Percentiles rank a stretch among this genome's conserved stretches.
Evolutionary conservation across 169 alveolate species (phyloP).

Genomic region (Plasmodium yoelii): DNA sequence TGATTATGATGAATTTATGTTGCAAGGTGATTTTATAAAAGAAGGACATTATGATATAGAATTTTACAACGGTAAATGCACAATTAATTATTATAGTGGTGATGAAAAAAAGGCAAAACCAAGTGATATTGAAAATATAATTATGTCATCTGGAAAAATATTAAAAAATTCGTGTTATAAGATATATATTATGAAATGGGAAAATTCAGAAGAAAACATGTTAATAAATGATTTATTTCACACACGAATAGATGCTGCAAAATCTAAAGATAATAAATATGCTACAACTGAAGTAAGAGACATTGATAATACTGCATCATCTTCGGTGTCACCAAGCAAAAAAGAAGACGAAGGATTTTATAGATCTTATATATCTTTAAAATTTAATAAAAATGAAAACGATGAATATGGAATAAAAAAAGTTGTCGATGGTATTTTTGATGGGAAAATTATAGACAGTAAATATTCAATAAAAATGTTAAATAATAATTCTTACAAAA

Average conservation of each 20-base stretch:
- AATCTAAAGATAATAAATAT: no score
- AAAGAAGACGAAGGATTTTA: background rate
- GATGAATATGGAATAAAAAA: background rate
- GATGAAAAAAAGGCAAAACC: background rate
- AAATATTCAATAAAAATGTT: background rate
- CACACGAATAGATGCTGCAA: no score
- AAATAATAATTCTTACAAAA: background rate
- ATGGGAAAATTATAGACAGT: background rate
- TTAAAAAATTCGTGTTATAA: background rate
- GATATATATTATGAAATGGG: background rate
- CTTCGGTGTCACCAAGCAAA: background rate
- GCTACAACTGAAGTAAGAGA: no score
- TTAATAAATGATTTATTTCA: no score
- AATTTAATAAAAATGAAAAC: background rate
- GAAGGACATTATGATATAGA: conserved; percentile 7
- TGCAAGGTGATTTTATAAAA: conserved; percentile 11
- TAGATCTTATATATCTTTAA: background rate
- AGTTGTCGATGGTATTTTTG: background rate
- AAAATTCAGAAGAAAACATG: no score
- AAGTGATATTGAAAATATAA: conserved; percentile 12
- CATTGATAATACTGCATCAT: no score
- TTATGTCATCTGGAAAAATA: conserved; percentile 10
- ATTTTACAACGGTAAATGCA: background rate
- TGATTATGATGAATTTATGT: conserved; percentile 9
- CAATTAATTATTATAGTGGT: background rate